These are phyloP conservation scores for Hanseniaspora lindneri DNA, from an alignment of 805 yeast genomes.

Conservation along the genomic window DNA sequence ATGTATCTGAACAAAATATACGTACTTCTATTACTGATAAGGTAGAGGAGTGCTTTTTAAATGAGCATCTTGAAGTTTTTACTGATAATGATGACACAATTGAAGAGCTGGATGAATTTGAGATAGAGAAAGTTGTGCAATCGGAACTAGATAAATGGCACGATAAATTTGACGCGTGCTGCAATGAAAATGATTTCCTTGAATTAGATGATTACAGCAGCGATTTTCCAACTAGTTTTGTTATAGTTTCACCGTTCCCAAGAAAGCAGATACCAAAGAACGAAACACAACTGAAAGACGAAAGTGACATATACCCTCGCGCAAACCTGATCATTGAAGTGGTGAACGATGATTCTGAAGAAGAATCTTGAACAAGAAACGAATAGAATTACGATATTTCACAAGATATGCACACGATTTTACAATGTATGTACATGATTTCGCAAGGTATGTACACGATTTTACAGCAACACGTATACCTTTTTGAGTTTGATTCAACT, in stretches of 20 bases:
- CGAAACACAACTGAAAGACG: constrained; percentile 30
- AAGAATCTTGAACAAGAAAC: neutral
- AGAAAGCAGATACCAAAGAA: constrained; percentile 37
- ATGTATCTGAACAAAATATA: neutral
- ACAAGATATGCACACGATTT: neutral
- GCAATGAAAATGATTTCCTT: neutral
- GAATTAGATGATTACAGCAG: constrained; percentile 30
- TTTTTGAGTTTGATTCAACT: too few species aligned
- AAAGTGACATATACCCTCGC: constrained; percentile 51
- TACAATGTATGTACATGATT: too few species aligned
- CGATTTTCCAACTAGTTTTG: constrained; percentile 31
- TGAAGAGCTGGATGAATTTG: constrained; percentile 7
- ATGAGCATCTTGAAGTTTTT: neutral
- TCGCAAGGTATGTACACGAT: too few species aligned
- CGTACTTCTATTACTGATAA: constrained; percentile 5
- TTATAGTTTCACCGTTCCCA: constrained; percentile 52
- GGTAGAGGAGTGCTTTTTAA: constrained; percentile 6
- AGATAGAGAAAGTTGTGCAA: neutral
- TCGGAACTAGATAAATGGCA: neutral
- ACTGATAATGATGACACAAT: constrained; percentile 14
- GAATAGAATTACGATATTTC: neutral
- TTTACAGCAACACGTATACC: too few species aligned
- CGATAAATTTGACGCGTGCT: neutral
- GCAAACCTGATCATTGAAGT: constrained; percentile 51
- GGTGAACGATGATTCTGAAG: constrained; percentile 24